phyloP scores from a whole-genome alignment of 202 grass and related monocot species.

The Carex sylvatica region DNA sequence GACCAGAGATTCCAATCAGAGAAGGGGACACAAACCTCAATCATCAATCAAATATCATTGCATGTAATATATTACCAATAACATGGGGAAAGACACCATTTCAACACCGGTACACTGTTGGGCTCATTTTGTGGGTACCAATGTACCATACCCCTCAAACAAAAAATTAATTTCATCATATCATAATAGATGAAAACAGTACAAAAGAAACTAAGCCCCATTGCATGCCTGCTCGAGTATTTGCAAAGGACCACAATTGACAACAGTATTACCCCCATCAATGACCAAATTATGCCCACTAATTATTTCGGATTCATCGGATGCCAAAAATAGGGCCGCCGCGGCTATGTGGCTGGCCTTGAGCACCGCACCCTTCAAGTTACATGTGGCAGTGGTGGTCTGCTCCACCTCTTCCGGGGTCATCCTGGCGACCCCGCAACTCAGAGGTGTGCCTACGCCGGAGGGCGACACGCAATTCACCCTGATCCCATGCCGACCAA shows the following conservation, averaged over 20 bases:
- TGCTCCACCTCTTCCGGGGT: constrained; percentile 38
- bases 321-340: constrained; percentile 59
- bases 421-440: constrained; percentile 23
- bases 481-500: constrained; percentile 53
- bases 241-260: constrained; percentile 37
- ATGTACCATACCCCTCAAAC: not conserved
- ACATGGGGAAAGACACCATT: not conserved
- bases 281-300: constrained; percentile 69
- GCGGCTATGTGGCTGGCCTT: constrained; percentile 41
- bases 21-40: not conserved
- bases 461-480: constrained; percentile 76
- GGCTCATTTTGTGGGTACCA: not conserved
- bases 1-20: not conserved
- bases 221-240: not conserved
- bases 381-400: not conserved
- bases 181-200: not conserved
- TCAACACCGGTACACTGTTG: constrained; percentile 3
- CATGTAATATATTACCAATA: not conserved
- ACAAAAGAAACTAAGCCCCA: not conserved
- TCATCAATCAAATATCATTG: not conserved
- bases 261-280: constrained; percentile 51
- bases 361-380: constrained; percentile 53
- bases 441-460: constrained; percentile 56
- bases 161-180: not conserved
- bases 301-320: constrained; percentile 52